Evolutionary conservation across 1,139 yeast genomes (phyloP).

Genomic region (Candida frijolesensis): DNA sequence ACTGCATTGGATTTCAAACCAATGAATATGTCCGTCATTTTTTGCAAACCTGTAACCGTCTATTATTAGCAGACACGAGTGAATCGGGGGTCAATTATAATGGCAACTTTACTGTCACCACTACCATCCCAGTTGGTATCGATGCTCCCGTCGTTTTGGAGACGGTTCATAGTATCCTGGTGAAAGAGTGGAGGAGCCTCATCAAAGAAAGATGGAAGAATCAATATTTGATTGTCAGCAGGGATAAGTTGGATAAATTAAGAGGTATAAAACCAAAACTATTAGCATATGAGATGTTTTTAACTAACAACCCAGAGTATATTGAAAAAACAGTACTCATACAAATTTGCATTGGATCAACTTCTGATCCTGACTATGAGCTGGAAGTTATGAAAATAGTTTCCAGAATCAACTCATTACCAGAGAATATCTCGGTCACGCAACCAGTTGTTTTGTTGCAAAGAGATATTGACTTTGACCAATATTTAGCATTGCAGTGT

Average conservation of each 20-base stretch:
- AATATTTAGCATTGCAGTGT: constrained; percentile 79
- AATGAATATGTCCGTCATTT: constrained; percentile 93
- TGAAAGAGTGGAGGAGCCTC: constrained; percentile 66
- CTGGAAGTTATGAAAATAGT: constrained; percentile 76
- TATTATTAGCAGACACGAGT: constrained; percentile 79
- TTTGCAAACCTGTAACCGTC: constrained; percentile 83
- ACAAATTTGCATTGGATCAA: constrained; percentile 70
- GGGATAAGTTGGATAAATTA: constrained; percentile 86
- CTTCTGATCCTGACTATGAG: constrained; percentile 59
- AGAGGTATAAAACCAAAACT: constrained; percentile 89
- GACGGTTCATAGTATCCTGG: constrained; percentile 51
- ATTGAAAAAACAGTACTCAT: constrained; percentile 72
- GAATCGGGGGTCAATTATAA: constrained; percentile 72
- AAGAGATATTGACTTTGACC: constrained; percentile 86
- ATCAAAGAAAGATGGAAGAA: constrained; percentile 79
- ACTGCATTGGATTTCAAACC: constrained; percentile 86
- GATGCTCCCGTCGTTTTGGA: constrained; percentile 65
- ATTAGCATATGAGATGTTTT: constrained; percentile 80
- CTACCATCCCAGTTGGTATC: constrained; percentile 82
- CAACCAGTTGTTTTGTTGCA: constrained; percentile 88
- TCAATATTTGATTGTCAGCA: constrained; percentile 73
- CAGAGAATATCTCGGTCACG: constrained; percentile 70
- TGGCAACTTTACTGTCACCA: constrained; percentile 67
- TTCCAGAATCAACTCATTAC: constrained; percentile 78
- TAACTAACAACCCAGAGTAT: constrained; percentile 69